These are phyloP conservation scores for maize (Zea mays) DNA, from an alignment of 176 grass and related monocot genomes.

Conservation along the genomic window Zm-B73-REFERENCE-NAM-5.0 NC_050104.1:131601501-131602000, in stretches of 20 bases:
- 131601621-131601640: conserved; percentile 59
- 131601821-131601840: not conserved
- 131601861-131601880: not conserved
- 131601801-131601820: conserved; percentile 24
- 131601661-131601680: conserved; percentile 90
- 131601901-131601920: conserved; percentile 11
- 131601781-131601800: conserved; percentile 28
- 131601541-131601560: conserved; percentile 79
- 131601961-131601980: not conserved
- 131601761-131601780: conserved; percentile 42
- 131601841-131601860: too few species aligned
- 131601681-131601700: conserved; percentile 41
- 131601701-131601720: not conserved
- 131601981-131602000: not conserved
- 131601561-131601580: conserved; percentile 67
- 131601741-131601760: not conserved
- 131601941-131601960: not conserved
- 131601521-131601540: conserved; percentile 51
- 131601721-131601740: conserved; percentile 25
- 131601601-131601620: conserved; percentile 80
- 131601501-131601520: conserved; percentile 66
- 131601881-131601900: conserved; percentile 50
- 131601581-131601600: conserved; percentile 96
- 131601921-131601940: conserved; percentile 17
- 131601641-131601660: conserved; percentile 44